Evolutionary conservation across 345 rosid species (phyloP), one percentile per base, ranked within the genome.

Genomic region (Salix udensis): DNA sequence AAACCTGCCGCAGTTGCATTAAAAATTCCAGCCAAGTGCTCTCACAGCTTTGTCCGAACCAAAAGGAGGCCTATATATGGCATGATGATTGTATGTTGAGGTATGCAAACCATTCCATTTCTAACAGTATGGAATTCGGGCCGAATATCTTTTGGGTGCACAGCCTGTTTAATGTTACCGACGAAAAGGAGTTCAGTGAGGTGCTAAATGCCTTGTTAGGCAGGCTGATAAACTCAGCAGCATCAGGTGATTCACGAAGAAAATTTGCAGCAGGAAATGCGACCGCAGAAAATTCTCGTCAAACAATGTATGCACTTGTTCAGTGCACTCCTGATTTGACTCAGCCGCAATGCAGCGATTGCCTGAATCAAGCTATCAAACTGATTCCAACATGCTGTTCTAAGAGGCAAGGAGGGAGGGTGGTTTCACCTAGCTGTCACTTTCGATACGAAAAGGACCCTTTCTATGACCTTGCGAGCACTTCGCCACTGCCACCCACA

Each of bases 251-350:
- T 24, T 72, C 81, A 2, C 55, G 14, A 16, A 50, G 30, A 2
- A 85, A 81, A 55, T 83, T 72, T 24, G 85, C 88, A 0, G 52
- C 66, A 1, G 81, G 80, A 4, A 72, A 64, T 10, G 61, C 4
- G 50, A 44, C 61, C 10, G 1, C 18, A 0, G 58, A 42, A 13
- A 3, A 65, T 0, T 18, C 46, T 26, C 42, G 36, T 4, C 67
- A 68, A 18, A 73, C 65, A 2, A n/a, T 87, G 23, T 81, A 83
- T 36, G 85, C 79, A 48, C 73, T 81, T 21, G 84, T 81, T 48
- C 88, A 85, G 76, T 85, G 87, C 64, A 87, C 90, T 13, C 88
- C 90, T 6, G 1, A 67, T 70, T 5, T 87, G 89, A 74, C 78
- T 14, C 36, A 19, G 16, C 0, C 3, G 30, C 12, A 70, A 2